Evolutionary conservation across 495 filamentous ascomycete species (phyloP).

Genomic region (Penicillium alfredii): DNA sequence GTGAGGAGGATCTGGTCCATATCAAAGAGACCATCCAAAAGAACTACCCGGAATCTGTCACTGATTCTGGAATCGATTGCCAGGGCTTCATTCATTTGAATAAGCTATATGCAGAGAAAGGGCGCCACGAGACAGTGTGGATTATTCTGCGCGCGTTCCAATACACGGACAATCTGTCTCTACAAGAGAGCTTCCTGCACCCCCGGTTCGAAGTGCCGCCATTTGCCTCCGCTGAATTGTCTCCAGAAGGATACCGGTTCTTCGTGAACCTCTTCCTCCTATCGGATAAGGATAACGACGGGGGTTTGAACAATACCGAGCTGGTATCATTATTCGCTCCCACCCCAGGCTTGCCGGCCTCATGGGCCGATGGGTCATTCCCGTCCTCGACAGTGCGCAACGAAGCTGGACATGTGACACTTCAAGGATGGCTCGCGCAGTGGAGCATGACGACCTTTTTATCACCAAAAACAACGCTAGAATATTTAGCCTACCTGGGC

Average conservation of each 20-base stretch:
- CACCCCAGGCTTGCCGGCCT: slow-evolving; percentile 79
- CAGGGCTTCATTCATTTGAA: slow-evolving; percentile 82
- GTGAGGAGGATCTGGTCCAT: slow-evolving; percentile 70
- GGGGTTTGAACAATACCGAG: slow-evolving; percentile 80
- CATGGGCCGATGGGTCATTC: slow-evolving; percentile 88
- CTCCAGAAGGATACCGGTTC: slow-evolving; percentile 90
- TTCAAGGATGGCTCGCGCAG: slow-evolving; percentile 96
- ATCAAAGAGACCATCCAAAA: slow-evolving; percentile 82
- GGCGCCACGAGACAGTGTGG: slow-evolving; percentile 98
- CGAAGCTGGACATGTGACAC: slow-evolving; percentile 89
- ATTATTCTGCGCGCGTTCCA: slow-evolving; percentile 92
- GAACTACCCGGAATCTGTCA: slow-evolving; percentile 53
- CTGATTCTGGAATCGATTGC: slow-evolving; percentile 69
- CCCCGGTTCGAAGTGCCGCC: slow-evolving; percentile 91
- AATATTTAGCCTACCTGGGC: slow-evolving; percentile 92
- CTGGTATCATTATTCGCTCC: slow-evolving; percentile 84
- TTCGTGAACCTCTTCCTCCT: slow-evolving; percentile 94
- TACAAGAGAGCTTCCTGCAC: slow-evolving; percentile 86
- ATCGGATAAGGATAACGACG: slow-evolving; percentile 96
- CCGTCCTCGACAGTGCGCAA: slow-evolving; percentile 92
- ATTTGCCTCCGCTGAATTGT: slow-evolving; percentile 86
- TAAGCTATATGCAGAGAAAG: slow-evolving; percentile 94
- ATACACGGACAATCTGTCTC: slow-evolving; percentile 86
- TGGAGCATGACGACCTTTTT: slow-evolving; percentile 99
- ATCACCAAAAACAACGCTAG: slow-evolving; percentile 87